phyloP scores from a whole-genome alignment of 2,329 filamentous ascomycete species.

The Fusarium praegraminearum region DNA sequence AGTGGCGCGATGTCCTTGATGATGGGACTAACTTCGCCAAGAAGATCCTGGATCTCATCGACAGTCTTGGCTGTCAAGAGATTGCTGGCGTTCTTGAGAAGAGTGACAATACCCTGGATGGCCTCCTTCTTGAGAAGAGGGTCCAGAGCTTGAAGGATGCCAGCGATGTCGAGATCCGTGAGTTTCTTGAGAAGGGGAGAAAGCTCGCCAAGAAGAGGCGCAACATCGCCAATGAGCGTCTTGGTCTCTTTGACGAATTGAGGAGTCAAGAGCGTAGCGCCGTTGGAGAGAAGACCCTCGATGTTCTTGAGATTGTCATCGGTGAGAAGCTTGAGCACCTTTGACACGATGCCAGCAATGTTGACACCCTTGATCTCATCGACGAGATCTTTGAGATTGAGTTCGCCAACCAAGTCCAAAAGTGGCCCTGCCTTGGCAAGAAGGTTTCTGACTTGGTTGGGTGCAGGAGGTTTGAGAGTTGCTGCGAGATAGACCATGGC shows the following conservation, averaged over 20 bases:
- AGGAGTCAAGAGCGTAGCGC: slow-evolving; percentile 53
- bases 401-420: slow-evolving; percentile 47
- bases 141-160: slow-evolving; percentile 47
- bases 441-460: slow-evolving; percentile 47
- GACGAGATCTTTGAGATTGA: slow-evolving; percentile 53
- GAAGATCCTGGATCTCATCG: slow-evolving; percentile 49
- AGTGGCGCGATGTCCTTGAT: slow-evolving; percentile 42
- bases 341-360: slow-evolving; percentile 48
- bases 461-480: slow-evolving; percentile 55
- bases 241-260: slow-evolving; percentile 39
- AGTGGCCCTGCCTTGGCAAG: slow-evolving; percentile 49
- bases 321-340: slow-evolving; percentile 49
- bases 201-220: slow-evolving; percentile 50
- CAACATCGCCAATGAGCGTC: slow-evolving; percentile 46
- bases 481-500: slow-evolving; percentile 56
- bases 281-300: slow-evolving; percentile 53
- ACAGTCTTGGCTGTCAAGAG: slow-evolving; percentile 43
- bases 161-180: slow-evolving; percentile 49
- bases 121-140: slow-evolving; percentile 48
- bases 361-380: slow-evolving; percentile 50
- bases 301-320: slow-evolving; percentile 52
- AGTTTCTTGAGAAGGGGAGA: slow-evolving; percentile 51
- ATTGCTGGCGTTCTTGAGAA: slow-evolving; percentile 44
- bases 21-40: slow-evolving; percentile 51
- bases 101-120: slow-evolving; percentile 42